Percentiles rank a stretch among this genome's conserved stretches.
phyloP scores from a whole-genome alignment of 1,284 basidiomycete genomes.

The Irpex sp. region DNA sequence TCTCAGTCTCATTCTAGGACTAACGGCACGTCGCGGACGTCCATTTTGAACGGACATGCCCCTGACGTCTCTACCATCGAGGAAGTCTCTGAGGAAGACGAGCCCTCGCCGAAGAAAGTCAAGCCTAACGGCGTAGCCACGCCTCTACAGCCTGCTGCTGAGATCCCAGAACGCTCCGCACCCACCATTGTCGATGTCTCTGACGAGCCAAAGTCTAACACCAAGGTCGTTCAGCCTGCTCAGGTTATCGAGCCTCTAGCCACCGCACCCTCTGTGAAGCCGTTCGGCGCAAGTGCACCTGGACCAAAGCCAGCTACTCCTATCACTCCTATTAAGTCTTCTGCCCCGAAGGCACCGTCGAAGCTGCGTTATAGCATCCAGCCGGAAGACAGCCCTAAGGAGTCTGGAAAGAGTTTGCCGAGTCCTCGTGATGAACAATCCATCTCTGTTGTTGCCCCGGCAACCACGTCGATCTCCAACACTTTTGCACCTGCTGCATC shows the following conservation, averaged over 20 bases:
- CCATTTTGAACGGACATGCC: slow-evolving; percentile 5
- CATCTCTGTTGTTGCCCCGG: background rate
- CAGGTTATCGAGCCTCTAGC: slow-evolving; percentile 38
- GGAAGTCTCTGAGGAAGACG: slow-evolving; percentile 28
- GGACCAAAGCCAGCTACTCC: slow-evolving; percentile 24
- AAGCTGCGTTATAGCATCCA: slow-evolving; percentile 67
- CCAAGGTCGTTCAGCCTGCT: slow-evolving; percentile 25
- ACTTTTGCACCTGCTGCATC: slow-evolving; percentile 6
- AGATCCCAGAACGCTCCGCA: background rate
- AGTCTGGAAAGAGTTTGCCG: background rate
- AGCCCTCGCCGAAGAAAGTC: slow-evolving; percentile 38
- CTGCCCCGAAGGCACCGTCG: slow-evolving; percentile 66
- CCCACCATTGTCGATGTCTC: slow-evolving; percentile 25
- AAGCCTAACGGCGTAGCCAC: slow-evolving; percentile 18
- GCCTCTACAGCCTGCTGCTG: background rate
- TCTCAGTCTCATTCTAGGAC: background rate
- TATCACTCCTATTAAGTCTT: slow-evolving; percentile 34
- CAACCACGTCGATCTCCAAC: background rate
- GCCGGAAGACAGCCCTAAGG: slow-evolving; percentile 27
- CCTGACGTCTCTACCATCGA: slow-evolving; percentile 17
- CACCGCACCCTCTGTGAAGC: slow-evolving; percentile 16
- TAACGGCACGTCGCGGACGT: slow-evolving; percentile 15
- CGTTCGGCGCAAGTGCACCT: slow-evolving; percentile 1
- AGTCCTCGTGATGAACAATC: background rate
- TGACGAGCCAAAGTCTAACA: background rate